These are phyloP conservation scores for Urostyla sp. DNA, from an alignment of 73 alveolate genomes.

Conservation along the genomic window DNA sequence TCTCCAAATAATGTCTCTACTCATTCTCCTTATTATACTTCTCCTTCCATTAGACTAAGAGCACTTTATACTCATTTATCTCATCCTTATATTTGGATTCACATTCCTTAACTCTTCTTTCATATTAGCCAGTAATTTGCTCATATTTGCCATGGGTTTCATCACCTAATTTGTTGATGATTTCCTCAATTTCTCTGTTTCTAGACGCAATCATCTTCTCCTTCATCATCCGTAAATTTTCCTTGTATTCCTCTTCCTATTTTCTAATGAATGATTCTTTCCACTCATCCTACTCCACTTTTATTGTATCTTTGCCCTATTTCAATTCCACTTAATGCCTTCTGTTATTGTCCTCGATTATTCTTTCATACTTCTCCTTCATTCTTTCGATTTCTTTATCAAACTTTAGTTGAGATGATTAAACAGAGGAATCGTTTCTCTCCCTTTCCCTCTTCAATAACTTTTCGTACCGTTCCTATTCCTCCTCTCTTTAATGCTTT, in stretches of 20 bases:
- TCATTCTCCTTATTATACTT: conserved; percentile 44
- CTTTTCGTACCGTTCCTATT: conserved; percentile 51
- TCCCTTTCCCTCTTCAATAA: conserved; percentile 58
- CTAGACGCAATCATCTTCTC: conserved; percentile 34
- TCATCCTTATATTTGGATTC: conserved; percentile 56
- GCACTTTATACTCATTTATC: conserved; percentile 37
- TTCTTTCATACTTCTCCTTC: conserved; percentile 24
- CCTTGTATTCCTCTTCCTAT: conserved; percentile 47
- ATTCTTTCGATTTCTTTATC: conserved; percentile 40
- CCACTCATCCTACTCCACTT: conserved; percentile 66
- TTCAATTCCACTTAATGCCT: conserved; percentile 23
- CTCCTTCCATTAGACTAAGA: conserved; percentile 38
- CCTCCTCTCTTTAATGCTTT: conserved; percentile 50
- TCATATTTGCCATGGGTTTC: conserved; percentile 43
- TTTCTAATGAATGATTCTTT: conserved; percentile 33
- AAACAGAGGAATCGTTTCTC: conserved; percentile 15
- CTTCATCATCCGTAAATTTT: conserved; percentile 43
- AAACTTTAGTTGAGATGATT: neutral
- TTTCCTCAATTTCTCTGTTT: conserved; percentile 53
- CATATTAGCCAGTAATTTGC: conserved; percentile 10
- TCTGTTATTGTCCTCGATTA: conserved; percentile 23
- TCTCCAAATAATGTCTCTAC: conserved; percentile 54
- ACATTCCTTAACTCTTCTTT: conserved; percentile 41
- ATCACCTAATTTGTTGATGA: conserved; percentile 57
- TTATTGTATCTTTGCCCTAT: conserved; percentile 1